Evolutionary conservation across 2,329 filamentous ascomycete species (phyloP).

Genomic region (Coniochaeta pulveracea): DNA sequence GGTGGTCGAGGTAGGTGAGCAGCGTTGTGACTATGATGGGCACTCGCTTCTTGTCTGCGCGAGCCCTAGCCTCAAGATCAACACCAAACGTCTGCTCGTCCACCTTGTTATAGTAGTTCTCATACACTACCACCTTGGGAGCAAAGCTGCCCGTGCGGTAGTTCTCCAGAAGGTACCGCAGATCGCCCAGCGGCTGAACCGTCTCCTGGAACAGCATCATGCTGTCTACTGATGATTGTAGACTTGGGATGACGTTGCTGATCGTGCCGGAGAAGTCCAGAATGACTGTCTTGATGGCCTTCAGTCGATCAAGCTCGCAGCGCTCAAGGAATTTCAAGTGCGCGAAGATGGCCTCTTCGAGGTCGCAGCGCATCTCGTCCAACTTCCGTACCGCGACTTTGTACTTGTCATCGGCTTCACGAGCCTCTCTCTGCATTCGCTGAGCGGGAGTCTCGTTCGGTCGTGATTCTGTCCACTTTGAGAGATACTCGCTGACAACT

Average conservation of each 20-base stretch:
- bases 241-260: conserved; percentile 91
- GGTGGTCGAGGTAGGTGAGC: conserved; percentile 88
- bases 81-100: conserved; percentile 97
- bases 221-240: conserved; percentile 92
- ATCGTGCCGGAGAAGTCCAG: conserved; percentile 95
- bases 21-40: conserved; percentile 87
- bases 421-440: conserved; percentile 76
- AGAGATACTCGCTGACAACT: conserved; percentile 77
- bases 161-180: conserved; percentile 90
- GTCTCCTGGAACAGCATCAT: conserved; percentile 99
- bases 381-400: conserved; percentile 77
- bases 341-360: conserved; percentile 91
- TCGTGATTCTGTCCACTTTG: conserved; percentile 80
- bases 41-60: conserved; percentile 91
- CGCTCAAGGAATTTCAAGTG: conserved; percentile 95
- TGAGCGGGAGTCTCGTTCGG: conserved; percentile 91
- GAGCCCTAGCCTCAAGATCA: conserved; percentile 87
- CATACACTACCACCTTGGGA: conserved; percentile 84
- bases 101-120: conserved; percentile 98
- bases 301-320: conserved; percentile 89
- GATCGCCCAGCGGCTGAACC: conserved; percentile 81
- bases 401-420: conserved; percentile 87
- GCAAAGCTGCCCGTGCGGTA: conserved; percentile 91
- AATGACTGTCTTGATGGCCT: conserved; percentile 96
- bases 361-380: conserved; percentile 79